These are phyloP conservation scores for Exophiala bonariae DNA, from an alignment of 2,329 filamentous ascomycete genomes.

Conservation along the genomic window DNA sequence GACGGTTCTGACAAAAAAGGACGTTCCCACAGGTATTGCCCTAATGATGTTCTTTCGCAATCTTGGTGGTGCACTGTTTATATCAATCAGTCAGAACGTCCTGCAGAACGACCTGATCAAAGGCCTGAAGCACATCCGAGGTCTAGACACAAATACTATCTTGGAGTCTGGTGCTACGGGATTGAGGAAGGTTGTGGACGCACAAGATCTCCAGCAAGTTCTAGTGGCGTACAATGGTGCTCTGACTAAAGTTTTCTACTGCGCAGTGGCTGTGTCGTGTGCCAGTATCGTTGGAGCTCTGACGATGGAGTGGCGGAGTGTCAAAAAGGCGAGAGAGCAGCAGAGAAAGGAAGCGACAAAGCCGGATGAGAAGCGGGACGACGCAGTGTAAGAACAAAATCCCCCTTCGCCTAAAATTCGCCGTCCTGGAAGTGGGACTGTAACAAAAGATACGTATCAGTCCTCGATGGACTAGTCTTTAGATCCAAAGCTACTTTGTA, in stretches of 20 bases:
- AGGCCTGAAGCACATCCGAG: constrained; percentile 31
- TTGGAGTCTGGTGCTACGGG: constrained; percentile 58
- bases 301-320: constrained; percentile 64
- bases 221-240: constrained; percentile 63
- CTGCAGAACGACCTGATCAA: constrained; percentile 23
- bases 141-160: constrained; percentile 43
- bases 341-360: background rate
- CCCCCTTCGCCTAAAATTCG: too few relatives aligned
- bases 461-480: too few relatives aligned
- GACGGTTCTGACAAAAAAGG: background rate
- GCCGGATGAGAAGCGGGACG: background rate
- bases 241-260: constrained; percentile 59
- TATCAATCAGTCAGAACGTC: constrained; percentile 26
- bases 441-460: too few relatives aligned
- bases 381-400: too few relatives aligned
- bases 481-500: too few relatives aligned
- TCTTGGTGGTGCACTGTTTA: constrained; percentile 29
- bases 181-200: constrained; percentile 54
- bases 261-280: constrained; percentile 55
- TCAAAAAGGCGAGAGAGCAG: constrained; percentile 51
- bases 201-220: constrained; percentile 53
- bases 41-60: constrained; percentile 29
- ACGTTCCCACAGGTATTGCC: constrained; percentile 13
- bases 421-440: too few relatives aligned
- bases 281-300: constrained; percentile 56